phyloP scores from a whole-genome alignment of 1,284 basidiomycete species.

The Marasmius oreades region DNA sequence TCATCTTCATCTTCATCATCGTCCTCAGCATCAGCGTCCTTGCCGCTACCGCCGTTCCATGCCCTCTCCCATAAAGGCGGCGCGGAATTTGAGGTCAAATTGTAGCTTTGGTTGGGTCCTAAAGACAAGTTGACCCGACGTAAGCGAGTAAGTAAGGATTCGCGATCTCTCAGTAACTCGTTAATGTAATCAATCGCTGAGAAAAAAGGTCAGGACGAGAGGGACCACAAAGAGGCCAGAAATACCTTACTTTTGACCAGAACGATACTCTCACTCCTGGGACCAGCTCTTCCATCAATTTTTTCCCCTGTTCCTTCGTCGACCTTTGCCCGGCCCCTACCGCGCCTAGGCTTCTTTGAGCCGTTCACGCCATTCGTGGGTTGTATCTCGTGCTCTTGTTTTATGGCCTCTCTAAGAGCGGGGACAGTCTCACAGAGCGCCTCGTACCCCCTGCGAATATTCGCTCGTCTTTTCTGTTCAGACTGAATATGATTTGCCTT shows the following conservation, averaged over 20 bases:
- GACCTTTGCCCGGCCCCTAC: constrained; percentile 29
- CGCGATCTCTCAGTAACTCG: constrained; percentile 55
- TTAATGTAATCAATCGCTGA: constrained; percentile 83
- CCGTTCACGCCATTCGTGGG: constrained; percentile 2
- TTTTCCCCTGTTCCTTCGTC: constrained; percentile 50
- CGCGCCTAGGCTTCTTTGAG: constrained; percentile 23
- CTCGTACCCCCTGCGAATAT: constrained; percentile 86
- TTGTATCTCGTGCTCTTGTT: constrained; percentile 51
- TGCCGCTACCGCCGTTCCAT: constrained; percentile 69
- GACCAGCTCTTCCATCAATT: constrained; percentile 76
- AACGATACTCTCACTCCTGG: constrained; percentile 83
- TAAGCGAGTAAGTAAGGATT: constrained; percentile 53
- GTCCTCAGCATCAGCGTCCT: constrained; percentile 44
- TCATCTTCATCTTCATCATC: constrained; percentile 37
- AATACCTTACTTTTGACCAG: constrained; percentile 70
- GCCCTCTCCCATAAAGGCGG: constrained; percentile 68
- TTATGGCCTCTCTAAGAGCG: constrained; percentile 73
- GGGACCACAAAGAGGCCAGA: constrained; percentile 1
- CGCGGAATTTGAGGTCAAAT: constrained; percentile 28
- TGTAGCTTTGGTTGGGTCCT: constrained; percentile 52
- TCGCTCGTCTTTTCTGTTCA: constrained; percentile 88
- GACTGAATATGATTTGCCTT: constrained; percentile 92
- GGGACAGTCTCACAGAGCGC: constrained; percentile 78
- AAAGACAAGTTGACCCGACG: constrained; percentile 54
- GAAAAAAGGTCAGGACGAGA: constrained; percentile 6